A percentile compares a stretch with the other conserved stretches of the same genome.
phyloP scores from a whole-genome alignment of 495 filamentous ascomycete genomes.

The Penicillium diatomitis region DNA sequence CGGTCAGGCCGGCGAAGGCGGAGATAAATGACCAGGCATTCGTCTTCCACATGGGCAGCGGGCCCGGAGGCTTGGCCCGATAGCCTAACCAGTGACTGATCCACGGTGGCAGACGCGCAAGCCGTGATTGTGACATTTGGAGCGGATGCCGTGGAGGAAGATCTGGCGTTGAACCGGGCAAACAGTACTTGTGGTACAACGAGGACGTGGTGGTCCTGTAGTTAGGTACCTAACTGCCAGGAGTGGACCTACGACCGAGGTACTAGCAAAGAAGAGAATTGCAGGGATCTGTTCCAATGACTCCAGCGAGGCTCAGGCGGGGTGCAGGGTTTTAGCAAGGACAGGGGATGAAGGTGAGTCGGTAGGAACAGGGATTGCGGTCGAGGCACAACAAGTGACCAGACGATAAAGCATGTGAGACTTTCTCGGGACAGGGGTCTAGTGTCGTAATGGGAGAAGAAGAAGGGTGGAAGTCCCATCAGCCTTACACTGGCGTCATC shows the following conservation, averaged over 20 bases:
- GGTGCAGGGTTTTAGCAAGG: too few species aligned
- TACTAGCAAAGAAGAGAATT: too few species aligned
- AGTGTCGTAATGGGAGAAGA: neutral
- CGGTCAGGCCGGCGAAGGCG: conserved; percentile 26
- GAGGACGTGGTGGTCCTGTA: too few species aligned
- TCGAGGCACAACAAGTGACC: too few species aligned
- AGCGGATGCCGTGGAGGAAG: neutral
- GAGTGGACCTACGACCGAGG: too few species aligned
- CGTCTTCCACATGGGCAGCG: conserved; percentile 14
- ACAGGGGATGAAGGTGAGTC: too few species aligned
- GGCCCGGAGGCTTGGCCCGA: conserved; percentile 17
- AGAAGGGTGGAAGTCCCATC: neutral
- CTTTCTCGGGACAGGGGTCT: too few species aligned
- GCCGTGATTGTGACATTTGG: conserved; percentile 14
- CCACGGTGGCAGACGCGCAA: conserved; percentile 24
- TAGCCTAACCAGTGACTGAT: conserved; percentile 33
- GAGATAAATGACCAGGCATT: conserved; percentile 28
- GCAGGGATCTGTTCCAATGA: too few species aligned
- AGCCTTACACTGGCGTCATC: conserved; percentile 4
- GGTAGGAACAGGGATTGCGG: too few species aligned
- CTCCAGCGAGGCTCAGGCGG: too few species aligned
- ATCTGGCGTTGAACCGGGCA: neutral
- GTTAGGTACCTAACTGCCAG: too few species aligned
- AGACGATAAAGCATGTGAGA: too few species aligned
- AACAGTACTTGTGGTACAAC: neutral